Evolutionary conservation across 1,284 basidiomycete species (phyloP).

Genomic region (Singerocomus inundabilis): DNA sequence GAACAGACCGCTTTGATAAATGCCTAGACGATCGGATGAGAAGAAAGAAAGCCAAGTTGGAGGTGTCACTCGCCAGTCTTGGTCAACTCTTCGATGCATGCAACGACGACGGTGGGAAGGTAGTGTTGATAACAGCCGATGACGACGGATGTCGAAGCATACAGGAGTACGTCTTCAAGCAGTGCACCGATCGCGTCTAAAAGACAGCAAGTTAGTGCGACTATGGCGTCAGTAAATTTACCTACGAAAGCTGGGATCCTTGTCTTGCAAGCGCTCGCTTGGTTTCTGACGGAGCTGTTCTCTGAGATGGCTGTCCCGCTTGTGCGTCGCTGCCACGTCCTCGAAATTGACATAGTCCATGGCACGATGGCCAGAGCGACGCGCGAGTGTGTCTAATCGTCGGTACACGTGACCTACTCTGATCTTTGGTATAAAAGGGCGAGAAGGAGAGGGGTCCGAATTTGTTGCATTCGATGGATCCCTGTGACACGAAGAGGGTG

Average conservation of each 20-base stretch:
- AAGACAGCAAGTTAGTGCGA: not conserved
- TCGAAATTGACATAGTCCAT: constrained; percentile 30
- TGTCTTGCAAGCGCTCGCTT: constrained; percentile 21
- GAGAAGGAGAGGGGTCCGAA: not conserved
- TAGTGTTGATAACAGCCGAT: constrained; percentile 53
- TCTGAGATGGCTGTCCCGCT: constrained; percentile 21
- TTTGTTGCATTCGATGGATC: not conserved
- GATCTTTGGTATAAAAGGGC: constrained; percentile 18
- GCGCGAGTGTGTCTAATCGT: constrained; percentile 25
- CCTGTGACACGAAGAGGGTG: constrained; percentile 1
- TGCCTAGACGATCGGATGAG: constrained; percentile 29
- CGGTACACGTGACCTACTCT: constrained; percentile 25
- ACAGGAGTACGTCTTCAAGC: constrained; percentile 43
- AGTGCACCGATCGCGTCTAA: constrained; percentile 50
- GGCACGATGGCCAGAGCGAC: constrained; percentile 22
- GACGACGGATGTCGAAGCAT: constrained; percentile 45
- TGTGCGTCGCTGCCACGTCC: constrained; percentile 21
- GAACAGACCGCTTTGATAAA: constrained; percentile 50
- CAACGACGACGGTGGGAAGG: constrained; percentile 54
- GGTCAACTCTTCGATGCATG: constrained; percentile 60
- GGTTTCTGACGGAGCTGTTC: constrained; percentile 26
- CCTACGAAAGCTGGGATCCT: constrained; percentile 29
- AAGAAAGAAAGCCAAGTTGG: not conserved
- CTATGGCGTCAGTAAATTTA: not conserved
- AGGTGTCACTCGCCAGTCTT: constrained; percentile 43